Base-by-base conservation (phyloP, 2,329 filamentous ascomycete species). In the Hymenoscyphus occultus region DNA sequence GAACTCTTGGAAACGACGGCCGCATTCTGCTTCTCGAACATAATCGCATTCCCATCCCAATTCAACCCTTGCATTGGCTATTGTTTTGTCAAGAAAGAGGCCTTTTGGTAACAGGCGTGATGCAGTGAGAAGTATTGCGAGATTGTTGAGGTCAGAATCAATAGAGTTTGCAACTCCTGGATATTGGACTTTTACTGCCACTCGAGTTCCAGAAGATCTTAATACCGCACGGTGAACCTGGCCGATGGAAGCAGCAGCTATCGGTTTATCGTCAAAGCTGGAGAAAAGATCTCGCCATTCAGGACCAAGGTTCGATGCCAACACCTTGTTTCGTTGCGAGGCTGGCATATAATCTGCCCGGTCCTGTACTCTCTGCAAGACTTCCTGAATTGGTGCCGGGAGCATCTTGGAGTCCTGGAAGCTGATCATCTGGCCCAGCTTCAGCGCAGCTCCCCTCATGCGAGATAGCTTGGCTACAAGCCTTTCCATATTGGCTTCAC, bases 1-100 rank as follows among this genome's bases (percentile, higher is more conserved):
- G 9, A 98, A 86, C 32, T 86, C 79, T 59, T 85, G 84, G 79
- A 97, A 99, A 19, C 89, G 88, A 59, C 81, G 83, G 51, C 88
- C 92, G 73, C 91, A 95, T 71, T 88, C 83, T 2, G 93, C 93
- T 81, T 99, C 95, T 59, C 95, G 90, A 64, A 87, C 79, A 76
- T 99, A 99, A 80, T 99, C 92, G 76, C 94, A 98, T 80, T 99
- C 95, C 95, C 95, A 99, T 3, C 86, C 93, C 2, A 99, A 85
- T 77, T 99, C 95, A 1, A 87, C 88, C 10, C 95, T 87, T 3
- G 95, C 94, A 75, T 99, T 99, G 70, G 91, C 93, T 70, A 99
- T 98, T 0, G 95, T 99, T 78, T 96, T 97, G 79, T 99, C 91
- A 7, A 99, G 87, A 74, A 95, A 99, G 0, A 99, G 82, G 0